Percentiles rank a stretch among this genome's conserved stretches.
Conservation (phyloP, 192 early-diverging fungal genomes). For the Coemansia sp. region DNA sequence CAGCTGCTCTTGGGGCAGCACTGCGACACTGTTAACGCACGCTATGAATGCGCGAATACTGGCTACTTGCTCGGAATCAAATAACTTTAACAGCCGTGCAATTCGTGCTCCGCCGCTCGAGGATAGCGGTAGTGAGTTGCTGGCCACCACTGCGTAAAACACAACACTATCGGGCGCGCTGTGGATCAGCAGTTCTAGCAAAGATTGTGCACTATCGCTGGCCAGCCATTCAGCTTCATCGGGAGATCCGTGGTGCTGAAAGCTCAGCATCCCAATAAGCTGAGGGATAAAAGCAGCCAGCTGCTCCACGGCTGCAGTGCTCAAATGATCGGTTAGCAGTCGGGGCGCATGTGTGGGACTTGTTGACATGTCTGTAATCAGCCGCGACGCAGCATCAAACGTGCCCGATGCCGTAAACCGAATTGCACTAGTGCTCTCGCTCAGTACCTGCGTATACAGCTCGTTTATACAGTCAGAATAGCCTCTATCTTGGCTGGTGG, state of each 20-base stretch:
- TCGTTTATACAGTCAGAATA: background rate
- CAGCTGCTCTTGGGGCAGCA: conserved; percentile 33
- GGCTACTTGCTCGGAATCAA: conserved; percentile 16
- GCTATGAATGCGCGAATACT: conserved; percentile 20
- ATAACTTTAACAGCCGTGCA: conserved; percentile 9
- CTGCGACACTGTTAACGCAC: conserved; percentile 10
- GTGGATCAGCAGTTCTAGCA: conserved; percentile 15
- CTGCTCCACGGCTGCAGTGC: conserved; percentile 16
- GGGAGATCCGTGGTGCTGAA: background rate
- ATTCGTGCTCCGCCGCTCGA: conserved; percentile 4
- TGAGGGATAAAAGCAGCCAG: conserved; percentile 41
- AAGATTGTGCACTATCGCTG: conserved; percentile 10
- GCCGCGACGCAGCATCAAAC: conserved; percentile 32
- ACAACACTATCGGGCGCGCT: conserved; percentile 26
- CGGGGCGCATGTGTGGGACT: conserved; percentile 6
- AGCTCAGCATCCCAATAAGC: conserved; percentile 35
- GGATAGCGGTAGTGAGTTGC: conserved; percentile 17
- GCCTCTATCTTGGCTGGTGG: background rate
- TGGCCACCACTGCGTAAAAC: conserved; percentile 34
- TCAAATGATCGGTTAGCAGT: conserved; percentile 11
- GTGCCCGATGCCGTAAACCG: conserved; percentile 25
- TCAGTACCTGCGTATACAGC: conserved; percentile 23
- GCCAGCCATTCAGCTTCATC: background rate
- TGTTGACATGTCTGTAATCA: conserved; percentile 27
- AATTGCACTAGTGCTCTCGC: conserved; percentile 18